Evolutionary conservation across 108 stramenopile species (phyloP).

Genomic region (Fistulifera solaris): DNA sequence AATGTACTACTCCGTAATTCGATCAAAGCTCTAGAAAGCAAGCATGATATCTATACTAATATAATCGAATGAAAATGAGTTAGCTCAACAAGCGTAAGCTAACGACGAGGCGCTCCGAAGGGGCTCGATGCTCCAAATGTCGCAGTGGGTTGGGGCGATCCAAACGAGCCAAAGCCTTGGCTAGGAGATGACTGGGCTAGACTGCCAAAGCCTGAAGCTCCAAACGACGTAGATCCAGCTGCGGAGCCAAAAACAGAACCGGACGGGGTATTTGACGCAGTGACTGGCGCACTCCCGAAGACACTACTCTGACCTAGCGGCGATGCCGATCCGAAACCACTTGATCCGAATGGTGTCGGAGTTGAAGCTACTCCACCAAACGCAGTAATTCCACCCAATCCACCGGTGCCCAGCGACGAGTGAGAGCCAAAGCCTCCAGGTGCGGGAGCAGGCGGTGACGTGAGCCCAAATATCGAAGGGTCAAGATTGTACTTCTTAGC

Average conservation of each 20-base stretch:
- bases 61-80: too few species aligned
- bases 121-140: constrained; percentile 20
- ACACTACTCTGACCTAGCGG: not conserved
- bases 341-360: constrained; percentile 19
- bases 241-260: not conserved
- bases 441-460: constrained; percentile 17
- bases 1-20: too few species aligned
- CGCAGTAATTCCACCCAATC: constrained; percentile 18
- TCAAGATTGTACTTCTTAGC: constrained; percentile 80
- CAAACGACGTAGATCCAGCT: not conserved
- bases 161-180: constrained; percentile 25
- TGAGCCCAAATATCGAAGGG: constrained; percentile 59
- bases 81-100: not conserved
- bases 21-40: too few species aligned
- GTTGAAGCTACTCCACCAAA: constrained; percentile 27
- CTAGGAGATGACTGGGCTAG: constrained; percentile 28
- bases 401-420: constrained; percentile 1
- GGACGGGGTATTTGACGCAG: constrained; percentile 2
- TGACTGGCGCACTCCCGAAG: constrained; percentile 1
- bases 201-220: constrained; percentile 27
- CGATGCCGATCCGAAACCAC: constrained; percentile 13
- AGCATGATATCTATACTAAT: too few species aligned
- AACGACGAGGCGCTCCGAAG: constrained; percentile 40
- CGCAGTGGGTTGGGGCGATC: constrained; percentile 1
- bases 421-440: constrained; percentile 12